These are phyloP conservation scores for Leccinum cinnamomeum DNA, from an alignment of 1,284 basidiomycete species.

Conservation along the genomic window DNA sequence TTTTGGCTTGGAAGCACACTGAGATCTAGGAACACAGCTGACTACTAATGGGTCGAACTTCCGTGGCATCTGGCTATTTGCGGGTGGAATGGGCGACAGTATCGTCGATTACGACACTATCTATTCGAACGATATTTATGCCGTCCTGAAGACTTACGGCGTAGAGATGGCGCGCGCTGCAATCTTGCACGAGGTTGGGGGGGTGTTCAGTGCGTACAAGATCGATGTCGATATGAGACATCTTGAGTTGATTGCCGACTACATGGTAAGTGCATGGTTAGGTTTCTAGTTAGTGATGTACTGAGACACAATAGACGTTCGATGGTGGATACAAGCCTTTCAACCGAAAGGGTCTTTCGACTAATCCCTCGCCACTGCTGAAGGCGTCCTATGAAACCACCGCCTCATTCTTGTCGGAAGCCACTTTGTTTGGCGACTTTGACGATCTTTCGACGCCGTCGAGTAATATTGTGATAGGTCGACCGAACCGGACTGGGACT, in stretches of 20 bases:
- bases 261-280: constrained; percentile 71
- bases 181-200: constrained; percentile 86
- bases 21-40: too few species aligned
- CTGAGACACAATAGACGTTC: constrained; percentile 68
- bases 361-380: constrained; percentile 64
- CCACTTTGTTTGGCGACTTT: constrained; percentile 92
- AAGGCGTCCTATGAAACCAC: constrained; percentile 99
- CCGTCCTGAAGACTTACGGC: constrained; percentile 84
- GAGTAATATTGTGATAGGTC: constrained; percentile 89
- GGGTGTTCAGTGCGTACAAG: constrained; percentile 83
- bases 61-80: constrained; percentile 74
- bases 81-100: constrained; percentile 56
- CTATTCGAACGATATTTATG: constrained; percentile 78
- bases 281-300: constrained; percentile 4
- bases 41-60: too few species aligned
- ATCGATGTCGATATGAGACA: constrained; percentile 96
- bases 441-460: constrained; percentile 89
- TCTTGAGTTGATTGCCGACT: constrained; percentile 97
- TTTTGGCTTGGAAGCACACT: constrained; percentile 21
- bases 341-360: constrained; percentile 92
- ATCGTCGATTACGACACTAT: constrained; percentile 75
- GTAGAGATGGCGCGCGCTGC: constrained; percentile 96
- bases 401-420: constrained; percentile 93
- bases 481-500: constrained; percentile 82
- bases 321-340: constrained; percentile 98